Evolutionary conservation across 176 grass and related monocot genomes (phyloP), one percentile per base, ranked within the genome.

Genomic region (Puya raimondii): DNA sequence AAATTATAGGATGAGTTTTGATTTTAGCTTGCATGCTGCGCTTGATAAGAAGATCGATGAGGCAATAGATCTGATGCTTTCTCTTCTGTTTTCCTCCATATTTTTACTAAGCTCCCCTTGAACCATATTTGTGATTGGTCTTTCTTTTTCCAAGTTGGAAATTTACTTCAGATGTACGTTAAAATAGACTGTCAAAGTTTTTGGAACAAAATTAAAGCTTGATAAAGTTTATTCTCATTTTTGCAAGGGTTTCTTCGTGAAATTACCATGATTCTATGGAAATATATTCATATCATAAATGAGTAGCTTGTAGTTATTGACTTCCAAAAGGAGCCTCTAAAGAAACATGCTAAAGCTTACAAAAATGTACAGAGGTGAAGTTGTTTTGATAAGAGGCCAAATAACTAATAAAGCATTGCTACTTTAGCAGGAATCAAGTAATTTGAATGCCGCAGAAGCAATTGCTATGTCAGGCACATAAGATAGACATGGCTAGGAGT

Each of bases 11-110:
- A 7, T 42, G 9, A 61, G 15, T 61, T 61, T 4, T 21, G n/a
- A 61, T 18, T 18, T 61, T 16, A 22, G 16, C 8, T 20, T 18
- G 56, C 22, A 22, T 61, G 56, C 21, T 61, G 21, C 16, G 16
- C 21, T 4, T 61, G 21, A 10, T 22, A 22, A 17, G 21, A 61
- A 61, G 7, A 61, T 61, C 33, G 56, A 22, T 20, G 20, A 17
- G 15, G 7, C 56, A 20, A 61, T 61, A 61, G 7, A 42, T 61
- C 21, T 61, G 17, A 61, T 61, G 56, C 10, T 61, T 61, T 61
- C 56, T 61, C 56, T 61, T 61, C n/a, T 61, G 16, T 22, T 4
- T 61, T 61, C 53, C 53, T 17, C 53, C 10, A 67, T 67, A 66
- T 66, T 11, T 67, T 67, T 42, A 18, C 17, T 61, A 3, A 3